A percentile compares a stretch with the other conserved stretches of the same genome.
These are phyloP conservation scores for Rhinocladiella mackenziei DNA, from an alignment of 2,329 filamentous ascomycete genomes.

Conservation along the genomic window DNA sequence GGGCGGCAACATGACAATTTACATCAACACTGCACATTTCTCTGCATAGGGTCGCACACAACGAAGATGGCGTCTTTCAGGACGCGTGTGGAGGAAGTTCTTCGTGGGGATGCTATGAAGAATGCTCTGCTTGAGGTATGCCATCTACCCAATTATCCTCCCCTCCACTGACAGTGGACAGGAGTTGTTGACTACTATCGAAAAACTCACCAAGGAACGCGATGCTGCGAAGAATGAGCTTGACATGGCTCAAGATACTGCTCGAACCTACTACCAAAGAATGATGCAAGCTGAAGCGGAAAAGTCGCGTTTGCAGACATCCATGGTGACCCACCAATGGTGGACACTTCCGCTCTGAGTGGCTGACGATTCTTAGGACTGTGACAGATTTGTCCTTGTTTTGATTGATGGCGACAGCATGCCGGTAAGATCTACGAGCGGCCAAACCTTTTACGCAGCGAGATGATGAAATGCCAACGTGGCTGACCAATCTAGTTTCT, in stretches of 20 bases:
- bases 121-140: constrained; percentile 19
- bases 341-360: neutral
- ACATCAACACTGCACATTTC: too few species aligned
- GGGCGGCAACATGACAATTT: too few species aligned
- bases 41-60: too few species aligned
- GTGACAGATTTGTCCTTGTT: constrained; percentile 24
- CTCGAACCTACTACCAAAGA: constrained; percentile 19
- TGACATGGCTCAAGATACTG: constrained; percentile 23
- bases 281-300: constrained; percentile 23
- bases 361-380: constrained; percentile 21
- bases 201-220: constrained; percentile 17
- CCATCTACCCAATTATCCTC: neutral
- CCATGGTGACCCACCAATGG: constrained; percentile 14
- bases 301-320: constrained; percentile 14
- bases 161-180: constrained; percentile 6
- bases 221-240: constrained; percentile 20
- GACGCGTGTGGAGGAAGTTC: constrained; percentile 15
- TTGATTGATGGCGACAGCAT: constrained; percentile 36
- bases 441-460: too few species aligned
- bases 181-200: constrained; percentile 18
- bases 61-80: constrained; percentile 19
- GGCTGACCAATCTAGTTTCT: constrained; percentile 21
- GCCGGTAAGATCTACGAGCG: constrained; percentile 38
- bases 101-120: constrained; percentile 12
- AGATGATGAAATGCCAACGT: neutral